A percentile compares a stretch with the other conserved stretches of the same genome.
These are phyloP conservation scores for Auriscalpium vulgare DNA, from an alignment of 768 basidiomycete species.

Conservation along the genomic window DNA sequence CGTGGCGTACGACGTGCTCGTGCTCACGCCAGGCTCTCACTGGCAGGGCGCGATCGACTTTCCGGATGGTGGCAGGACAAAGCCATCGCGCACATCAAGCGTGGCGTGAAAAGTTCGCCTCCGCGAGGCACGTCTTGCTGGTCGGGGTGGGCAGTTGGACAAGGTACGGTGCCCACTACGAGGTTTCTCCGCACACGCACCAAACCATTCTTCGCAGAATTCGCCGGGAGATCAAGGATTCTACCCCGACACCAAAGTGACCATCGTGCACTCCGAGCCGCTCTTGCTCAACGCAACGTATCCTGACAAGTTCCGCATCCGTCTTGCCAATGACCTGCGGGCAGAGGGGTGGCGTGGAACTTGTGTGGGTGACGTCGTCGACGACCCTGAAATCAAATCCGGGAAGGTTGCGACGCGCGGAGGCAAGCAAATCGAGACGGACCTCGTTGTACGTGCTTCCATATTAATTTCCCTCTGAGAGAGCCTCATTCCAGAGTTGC, in stretches of 20 bases:
- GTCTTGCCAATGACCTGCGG: not conserved
- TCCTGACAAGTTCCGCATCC: constrained; percentile 33
- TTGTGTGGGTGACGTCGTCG: constrained; percentile 15
- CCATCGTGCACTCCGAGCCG: constrained; percentile 44
- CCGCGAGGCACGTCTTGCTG: constrained; percentile 25
- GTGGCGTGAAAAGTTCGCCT: constrained; percentile 25
- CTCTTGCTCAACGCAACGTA: constrained; percentile 47
- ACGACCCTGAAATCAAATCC: constrained; percentile 14
- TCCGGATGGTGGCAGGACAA: constrained; percentile 23
- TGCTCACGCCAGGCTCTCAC: too few species aligned
- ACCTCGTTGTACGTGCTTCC: too few species aligned
- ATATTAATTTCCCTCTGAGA: too few species aligned
- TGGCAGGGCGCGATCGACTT: constrained; percentile 25
- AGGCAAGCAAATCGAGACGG: constrained; percentile 34
- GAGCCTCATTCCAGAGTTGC: too few species aligned
- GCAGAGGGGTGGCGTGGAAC: constrained; percentile 6
- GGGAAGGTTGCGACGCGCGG: constrained; percentile 20
- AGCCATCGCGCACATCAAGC: constrained; percentile 14
- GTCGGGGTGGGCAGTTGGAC: constrained; percentile 33
- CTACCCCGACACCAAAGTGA: constrained; percentile 37
- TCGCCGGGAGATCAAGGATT: constrained; percentile 35
- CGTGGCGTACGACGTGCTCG: too few species aligned
- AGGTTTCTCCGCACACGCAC: not conserved
- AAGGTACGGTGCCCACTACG: constrained; percentile 28
- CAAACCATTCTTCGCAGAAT: constrained; percentile 22